A percentile compares a stretch with the other conserved stretches of the same genome.
These are phyloP conservation scores for Oryza officinalis DNA, from an alignment of 176 grass and related monocot species.

Conservation along the genomic window DNA sequence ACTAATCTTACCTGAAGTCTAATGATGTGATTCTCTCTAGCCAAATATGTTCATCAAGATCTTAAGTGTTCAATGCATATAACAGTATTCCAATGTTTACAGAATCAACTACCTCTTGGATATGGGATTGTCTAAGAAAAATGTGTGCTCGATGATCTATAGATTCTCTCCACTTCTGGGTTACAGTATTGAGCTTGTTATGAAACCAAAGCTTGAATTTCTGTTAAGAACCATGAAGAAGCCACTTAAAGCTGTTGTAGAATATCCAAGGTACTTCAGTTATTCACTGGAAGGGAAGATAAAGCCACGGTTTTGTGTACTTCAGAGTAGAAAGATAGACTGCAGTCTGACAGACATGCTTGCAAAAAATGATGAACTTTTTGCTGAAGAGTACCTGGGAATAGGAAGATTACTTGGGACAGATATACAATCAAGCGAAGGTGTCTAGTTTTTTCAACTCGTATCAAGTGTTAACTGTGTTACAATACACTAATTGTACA, in stretches of 20 bases:
- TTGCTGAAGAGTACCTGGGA: constrained; percentile 72
- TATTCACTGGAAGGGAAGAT: constrained; percentile 84
- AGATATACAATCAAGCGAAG: constrained; percentile 35
- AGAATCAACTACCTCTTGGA: constrained; percentile 71
- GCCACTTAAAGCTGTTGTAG: constrained; percentile 65
- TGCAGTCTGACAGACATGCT: constrained; percentile 85
- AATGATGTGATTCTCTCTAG: background rate
- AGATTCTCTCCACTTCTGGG: constrained; percentile 88
- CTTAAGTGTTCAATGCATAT: background rate
- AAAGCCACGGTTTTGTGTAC: constrained; percentile 62
- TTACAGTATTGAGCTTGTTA: constrained; percentile 67
- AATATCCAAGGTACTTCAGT: constrained; percentile 91
- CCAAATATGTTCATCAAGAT: constrained; percentile 10
- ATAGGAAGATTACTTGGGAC: constrained; percentile 45
- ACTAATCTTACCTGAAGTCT: constrained; percentile 9
- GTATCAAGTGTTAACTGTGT: background rate
- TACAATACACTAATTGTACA: background rate
- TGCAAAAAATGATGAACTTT: constrained; percentile 71
- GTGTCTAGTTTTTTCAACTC: constrained; percentile 30
- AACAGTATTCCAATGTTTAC: constrained; percentile 30
- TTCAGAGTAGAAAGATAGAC: constrained; percentile 57
- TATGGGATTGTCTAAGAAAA: constrained; percentile 63
- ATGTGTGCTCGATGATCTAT: constrained; percentile 82
- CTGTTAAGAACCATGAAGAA: constrained; percentile 72
- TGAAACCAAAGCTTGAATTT: constrained; percentile 88